Evolutionary conservation across 495 filamentous ascomycete species (phyloP).

Genomic region (Bathelium albidoporum): DNA sequence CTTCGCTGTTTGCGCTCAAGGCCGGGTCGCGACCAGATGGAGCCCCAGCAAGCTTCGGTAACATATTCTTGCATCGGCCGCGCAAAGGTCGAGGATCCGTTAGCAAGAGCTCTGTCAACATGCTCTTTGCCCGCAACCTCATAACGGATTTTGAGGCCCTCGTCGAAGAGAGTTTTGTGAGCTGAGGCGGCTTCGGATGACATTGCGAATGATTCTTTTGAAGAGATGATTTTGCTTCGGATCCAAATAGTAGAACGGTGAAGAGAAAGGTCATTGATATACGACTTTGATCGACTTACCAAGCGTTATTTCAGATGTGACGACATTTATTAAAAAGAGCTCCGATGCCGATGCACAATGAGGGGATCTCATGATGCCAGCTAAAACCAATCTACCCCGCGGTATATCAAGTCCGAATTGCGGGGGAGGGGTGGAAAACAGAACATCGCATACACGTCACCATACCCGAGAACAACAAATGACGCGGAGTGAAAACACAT

Average conservation of each 20-base stretch:
- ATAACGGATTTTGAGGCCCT: conserved; percentile 43
- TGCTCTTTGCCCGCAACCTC: conserved; percentile 43
- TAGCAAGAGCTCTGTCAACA: conserved; percentile 37
- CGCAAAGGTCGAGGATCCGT: conserved; percentile 36
- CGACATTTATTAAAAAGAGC: background rate
- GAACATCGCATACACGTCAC: background rate
- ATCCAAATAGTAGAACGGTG: background rate
- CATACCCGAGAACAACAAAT: background rate
- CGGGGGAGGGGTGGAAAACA: background rate
- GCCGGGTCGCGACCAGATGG: conserved; percentile 44
- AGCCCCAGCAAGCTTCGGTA: conserved; percentile 46
- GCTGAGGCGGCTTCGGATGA: conserved; percentile 11
- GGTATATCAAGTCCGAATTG: background rate
- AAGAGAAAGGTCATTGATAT: background rate
- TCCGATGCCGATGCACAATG: background rate
- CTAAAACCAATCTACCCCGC: background rate
- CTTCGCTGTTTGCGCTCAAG: conserved; percentile 44
- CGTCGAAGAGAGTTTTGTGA: conserved; percentile 44
- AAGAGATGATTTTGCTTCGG: background rate
- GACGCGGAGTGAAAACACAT: no score
- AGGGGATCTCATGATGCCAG: background rate
- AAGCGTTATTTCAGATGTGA: background rate
- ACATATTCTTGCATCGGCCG: conserved; percentile 42
- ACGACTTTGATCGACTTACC: background rate
- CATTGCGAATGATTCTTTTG: background rate